Evolutionary conservation across 345 rosid genomes (phyloP).

Genomic region (Anacardium occidentale): DNA sequence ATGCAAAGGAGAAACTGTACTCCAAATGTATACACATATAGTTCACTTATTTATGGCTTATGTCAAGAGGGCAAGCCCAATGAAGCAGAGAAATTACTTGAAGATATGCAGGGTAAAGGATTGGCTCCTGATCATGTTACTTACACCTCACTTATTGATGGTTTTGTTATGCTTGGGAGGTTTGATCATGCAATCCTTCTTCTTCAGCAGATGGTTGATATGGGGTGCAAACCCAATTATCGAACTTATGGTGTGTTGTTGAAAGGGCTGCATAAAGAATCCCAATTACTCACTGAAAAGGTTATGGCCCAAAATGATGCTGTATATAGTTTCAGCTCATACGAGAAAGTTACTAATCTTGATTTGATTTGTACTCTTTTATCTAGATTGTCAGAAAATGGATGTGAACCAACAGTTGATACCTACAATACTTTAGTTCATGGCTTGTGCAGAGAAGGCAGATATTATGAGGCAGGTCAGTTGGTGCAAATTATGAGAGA

Average conservation of each 20-base stretch:
- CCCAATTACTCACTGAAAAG: slow-evolving; percentile 34
- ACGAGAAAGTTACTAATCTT: slow-evolving; percentile 25
- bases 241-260: slow-evolving; percentile 51
- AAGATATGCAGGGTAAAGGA: slow-evolving; percentile 50
- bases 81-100: slow-evolving; percentile 51
- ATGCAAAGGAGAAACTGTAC: slow-evolving; percentile 46
- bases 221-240: slow-evolving; percentile 55
- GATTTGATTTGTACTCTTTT: slow-evolving; percentile 40
- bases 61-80: slow-evolving; percentile 55
- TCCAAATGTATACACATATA: slow-evolving; percentile 54
- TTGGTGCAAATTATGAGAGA: slow-evolving; percentile 50
- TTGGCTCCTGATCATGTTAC: slow-evolving; percentile 48
- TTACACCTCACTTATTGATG: slow-evolving; percentile 55
- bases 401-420: slow-evolving; percentile 43
- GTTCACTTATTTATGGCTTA: slow-evolving; percentile 55
- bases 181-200: slow-evolving; percentile 55
- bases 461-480: slow-evolving; percentile 41
- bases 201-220: slow-evolving; percentile 40
- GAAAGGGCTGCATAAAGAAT: slow-evolving; percentile 53
- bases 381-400: slow-evolving; percentile 45
- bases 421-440: slow-evolving; percentile 35
- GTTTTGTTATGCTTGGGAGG: slow-evolving; percentile 51
- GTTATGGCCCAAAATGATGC: slow-evolving; percentile 42
- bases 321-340: slow-evolving; percentile 28
- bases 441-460: slow-evolving; percentile 59